Evolutionary conservation across 768 basidiomycete genomes (phyloP), one percentile per base, ranked within the genome.

Genomic region (Lactarius akahatsu): DNA sequence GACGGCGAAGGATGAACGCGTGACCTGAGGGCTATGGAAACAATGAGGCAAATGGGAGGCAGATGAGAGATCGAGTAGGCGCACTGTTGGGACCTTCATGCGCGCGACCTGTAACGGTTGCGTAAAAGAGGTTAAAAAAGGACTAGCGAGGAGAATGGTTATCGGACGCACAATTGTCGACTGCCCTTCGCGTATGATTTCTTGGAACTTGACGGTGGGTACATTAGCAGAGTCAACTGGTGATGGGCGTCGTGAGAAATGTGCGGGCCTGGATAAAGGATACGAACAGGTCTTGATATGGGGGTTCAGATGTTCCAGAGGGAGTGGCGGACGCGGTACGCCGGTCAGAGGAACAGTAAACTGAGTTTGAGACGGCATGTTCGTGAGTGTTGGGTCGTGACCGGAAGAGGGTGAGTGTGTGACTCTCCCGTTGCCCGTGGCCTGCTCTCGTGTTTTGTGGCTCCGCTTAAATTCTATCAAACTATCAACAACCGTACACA

Each of bases 1-100:
- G 95, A 62, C 96, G 87, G 55, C 95, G 87, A 41, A 98, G 88
- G 74, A 98, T 92, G 76, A 97, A 98, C 28, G 96, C 94, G 77
- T 98, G 95, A 41, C 89, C 87, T 16, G 79, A 76, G 34, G 88
- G 83, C 90, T 93, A 34, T 45, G 64, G 41, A 60, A 70, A 63
- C 70, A 72, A 71, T 71, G 54, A 62, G 71, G 70, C 69, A 64
- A 70, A 69, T 63, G 57, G 57, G 59, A 61, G 40, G 65, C 68
- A 63, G 62, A 52, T 59, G 30, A 40, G 54, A 55, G 58, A 57
- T 45, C 55, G 57, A 41, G 61, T 26, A 34, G 60, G 50, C 66
- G 58, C 57, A 71, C 93, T 65, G 92, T 95, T 30, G 89, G 88
- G 66, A 97, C 90, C 80, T 97, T 97, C 77, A 96, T 80, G 66